Conservation (phyloP, 2,329 filamentous ascomycete genomes). For the Parasarocladium wereldwijsianum region DNA sequence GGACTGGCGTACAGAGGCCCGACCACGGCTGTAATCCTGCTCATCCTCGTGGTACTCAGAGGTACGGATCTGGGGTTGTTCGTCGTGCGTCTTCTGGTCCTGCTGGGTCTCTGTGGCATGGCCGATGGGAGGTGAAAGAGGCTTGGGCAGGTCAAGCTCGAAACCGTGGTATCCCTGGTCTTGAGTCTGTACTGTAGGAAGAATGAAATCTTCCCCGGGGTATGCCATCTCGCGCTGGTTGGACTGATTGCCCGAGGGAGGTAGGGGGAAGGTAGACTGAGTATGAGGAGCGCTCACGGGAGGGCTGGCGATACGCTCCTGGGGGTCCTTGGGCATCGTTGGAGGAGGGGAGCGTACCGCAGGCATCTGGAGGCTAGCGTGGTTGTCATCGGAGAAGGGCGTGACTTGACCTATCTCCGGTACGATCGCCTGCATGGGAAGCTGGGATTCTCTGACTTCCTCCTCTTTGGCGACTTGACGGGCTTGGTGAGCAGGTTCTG, state of each 20-base stretch:
- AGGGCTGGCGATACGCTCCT: constrained; percentile 11
- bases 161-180: constrained; percentile 17
- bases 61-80: constrained; percentile 14
- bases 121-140: constrained; percentile 11
- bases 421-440: constrained; percentile 19
- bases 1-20: constrained; percentile 15
- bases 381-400: constrained; percentile 9
- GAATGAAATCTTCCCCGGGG: constrained; percentile 11
- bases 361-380: constrained; percentile 13
- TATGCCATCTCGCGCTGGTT: no score
- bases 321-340: constrained; percentile 14
- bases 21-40: constrained; percentile 18
- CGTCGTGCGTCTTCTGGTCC: constrained; percentile 8
- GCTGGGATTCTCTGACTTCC: constrained; percentile 12
- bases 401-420: constrained; percentile 23
- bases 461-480: constrained; percentile 2
- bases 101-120: constrained; percentile 10
- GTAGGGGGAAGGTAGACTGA: no score
- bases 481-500: constrained; percentile 13
- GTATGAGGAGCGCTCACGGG: constrained; percentile 8
- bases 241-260: no score
- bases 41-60: constrained; percentile 20
- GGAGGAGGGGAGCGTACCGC: constrained; percentile 15
- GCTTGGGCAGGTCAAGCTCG: constrained; percentile 19
- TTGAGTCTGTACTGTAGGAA: constrained; percentile 13